phyloP scores from a whole-genome alignment of 345 rosid genomes.

The Excoecaria agallocha region DNA sequence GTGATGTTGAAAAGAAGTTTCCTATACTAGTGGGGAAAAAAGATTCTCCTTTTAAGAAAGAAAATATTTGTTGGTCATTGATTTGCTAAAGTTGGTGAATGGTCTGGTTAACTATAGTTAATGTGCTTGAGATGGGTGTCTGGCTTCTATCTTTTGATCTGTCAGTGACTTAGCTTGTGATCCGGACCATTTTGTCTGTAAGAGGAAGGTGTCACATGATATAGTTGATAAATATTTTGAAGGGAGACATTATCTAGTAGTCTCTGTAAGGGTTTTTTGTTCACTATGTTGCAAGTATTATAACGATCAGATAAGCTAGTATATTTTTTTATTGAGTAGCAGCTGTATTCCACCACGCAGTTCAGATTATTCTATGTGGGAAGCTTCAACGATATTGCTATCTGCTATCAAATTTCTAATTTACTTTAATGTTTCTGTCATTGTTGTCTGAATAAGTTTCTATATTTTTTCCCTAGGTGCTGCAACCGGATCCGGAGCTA shows the following conservation, averaged over 20 bases:
- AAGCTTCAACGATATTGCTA: neutral
- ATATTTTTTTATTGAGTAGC: neutral
- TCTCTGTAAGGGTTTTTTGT: neutral
- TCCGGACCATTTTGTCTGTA: neutral
- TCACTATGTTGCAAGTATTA: neutral
- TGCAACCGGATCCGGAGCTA: conserved; percentile 71
- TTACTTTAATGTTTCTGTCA: neutral
- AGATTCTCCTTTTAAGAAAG: neutral
- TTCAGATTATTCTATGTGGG: neutral
- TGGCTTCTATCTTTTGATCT: neutral
- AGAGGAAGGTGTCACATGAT: neutral
- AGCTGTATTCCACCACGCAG: too few species aligned
- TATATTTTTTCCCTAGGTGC: conserved; percentile 42
- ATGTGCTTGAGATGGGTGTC: neutral
- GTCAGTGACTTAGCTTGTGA: neutral
- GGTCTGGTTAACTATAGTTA: neutral
- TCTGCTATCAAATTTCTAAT: neutral
- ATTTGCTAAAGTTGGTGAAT: neutral
- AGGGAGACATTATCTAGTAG: neutral
- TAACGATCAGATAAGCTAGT: neutral
- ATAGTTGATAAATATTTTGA: neutral
- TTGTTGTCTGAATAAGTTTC: conserved; percentile 3
- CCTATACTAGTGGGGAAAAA: too few species aligned
- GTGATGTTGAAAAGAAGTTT: neutral
- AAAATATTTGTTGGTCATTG: neutral